Percentiles rank a stretch among this genome's conserved stretches.
Evolutionary conservation across 1,284 basidiomycete species (phyloP).

Genomic region (Mycena citricolor): DNA sequence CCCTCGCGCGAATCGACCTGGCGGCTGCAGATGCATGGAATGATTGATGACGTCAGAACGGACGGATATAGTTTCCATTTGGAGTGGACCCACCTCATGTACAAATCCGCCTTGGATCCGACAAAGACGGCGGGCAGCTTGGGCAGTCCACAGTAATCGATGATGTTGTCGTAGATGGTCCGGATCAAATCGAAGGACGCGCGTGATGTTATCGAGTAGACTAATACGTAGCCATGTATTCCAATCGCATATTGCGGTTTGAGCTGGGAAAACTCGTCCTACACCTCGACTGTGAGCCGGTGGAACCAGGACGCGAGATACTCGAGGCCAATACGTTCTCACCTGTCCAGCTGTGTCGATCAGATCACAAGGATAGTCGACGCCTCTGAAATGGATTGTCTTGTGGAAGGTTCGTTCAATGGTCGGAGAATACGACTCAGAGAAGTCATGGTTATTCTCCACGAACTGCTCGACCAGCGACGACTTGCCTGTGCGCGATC

Average conservation of each 20-base stretch:
- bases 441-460: constrained; percentile 64
- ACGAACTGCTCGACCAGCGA: constrained; percentile 77
- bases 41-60: not conserved
- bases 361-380: constrained; percentile 87
- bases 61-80: not conserved
- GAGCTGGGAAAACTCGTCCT: constrained; percentile 53
- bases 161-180: constrained; percentile 95
- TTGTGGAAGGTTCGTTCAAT: constrained; percentile 92
- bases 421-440: constrained; percentile 91
- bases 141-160: constrained; percentile 81
- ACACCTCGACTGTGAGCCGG: not conserved
- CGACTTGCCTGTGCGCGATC: constrained; percentile 61
- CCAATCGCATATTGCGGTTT: constrained; percentile 51
- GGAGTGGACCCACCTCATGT: constrained; percentile 53
- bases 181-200: constrained; percentile 96
- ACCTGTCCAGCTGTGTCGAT: constrained; percentile 85
- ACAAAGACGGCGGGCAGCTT: constrained; percentile 93
- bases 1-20: constrained; percentile 81
- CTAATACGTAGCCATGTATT: constrained; percentile 57
- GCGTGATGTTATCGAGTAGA: constrained; percentile 91
- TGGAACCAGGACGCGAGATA: constrained; percentile 24
- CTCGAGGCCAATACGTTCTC: not conserved
- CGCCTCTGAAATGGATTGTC: constrained; percentile 81
- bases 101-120: constrained; percentile 91
- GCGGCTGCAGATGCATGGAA: constrained; percentile 42